phyloP scores from a whole-genome alignment of 805 yeast genomes.

The Candida bentonensis region DNA sequence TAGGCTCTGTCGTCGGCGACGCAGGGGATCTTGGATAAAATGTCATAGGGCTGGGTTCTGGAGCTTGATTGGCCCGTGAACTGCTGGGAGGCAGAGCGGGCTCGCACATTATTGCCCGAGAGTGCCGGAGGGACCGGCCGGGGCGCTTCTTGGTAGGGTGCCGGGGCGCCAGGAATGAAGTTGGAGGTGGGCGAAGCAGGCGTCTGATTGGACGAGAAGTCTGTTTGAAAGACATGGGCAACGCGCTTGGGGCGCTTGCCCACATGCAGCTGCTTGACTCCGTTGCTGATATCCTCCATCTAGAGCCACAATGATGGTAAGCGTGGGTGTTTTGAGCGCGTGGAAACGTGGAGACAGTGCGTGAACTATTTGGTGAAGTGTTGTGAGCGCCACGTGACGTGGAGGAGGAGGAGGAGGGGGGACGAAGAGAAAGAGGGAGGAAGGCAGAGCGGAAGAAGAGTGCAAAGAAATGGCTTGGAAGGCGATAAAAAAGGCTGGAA shows the following conservation, averaged over 20 bases:
- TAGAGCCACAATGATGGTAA: too few relatives aligned
- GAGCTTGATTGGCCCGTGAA: background rate
- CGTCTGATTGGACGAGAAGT: background rate
- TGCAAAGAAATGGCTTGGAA: too few relatives aligned
- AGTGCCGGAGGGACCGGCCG: slow-evolving; percentile 3
- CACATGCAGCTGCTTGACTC: background rate
- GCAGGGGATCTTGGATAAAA: slow-evolving; percentile 17
- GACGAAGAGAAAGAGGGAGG: too few relatives aligned
- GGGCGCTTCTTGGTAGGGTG: slow-evolving; percentile 2
- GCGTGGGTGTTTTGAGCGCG: too few relatives aligned
- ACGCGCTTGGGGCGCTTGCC: background rate
- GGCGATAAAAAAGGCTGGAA: too few relatives aligned
- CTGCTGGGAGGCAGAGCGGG: slow-evolving; percentile 5
- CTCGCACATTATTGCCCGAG: slow-evolving; percentile 1
- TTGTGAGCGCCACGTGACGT: too few relatives aligned
- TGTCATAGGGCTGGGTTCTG: slow-evolving; percentile 1
- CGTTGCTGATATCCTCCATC: background rate
- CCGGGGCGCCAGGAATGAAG: slow-evolving; percentile 1
- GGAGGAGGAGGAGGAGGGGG: too few relatives aligned
- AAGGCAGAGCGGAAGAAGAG: too few relatives aligned
- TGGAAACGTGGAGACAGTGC: too few relatives aligned
- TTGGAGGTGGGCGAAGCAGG: background rate
- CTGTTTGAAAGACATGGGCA: background rate
- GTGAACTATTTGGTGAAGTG: too few relatives aligned
- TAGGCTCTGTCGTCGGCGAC: slow-evolving; percentile 24